A percentile compares a stretch with the other conserved stretches of the same genome.
phyloP scores from a whole-genome alignment of 2,329 filamentous ascomycete genomes.

The Trichoderma oligosporum region DNA sequence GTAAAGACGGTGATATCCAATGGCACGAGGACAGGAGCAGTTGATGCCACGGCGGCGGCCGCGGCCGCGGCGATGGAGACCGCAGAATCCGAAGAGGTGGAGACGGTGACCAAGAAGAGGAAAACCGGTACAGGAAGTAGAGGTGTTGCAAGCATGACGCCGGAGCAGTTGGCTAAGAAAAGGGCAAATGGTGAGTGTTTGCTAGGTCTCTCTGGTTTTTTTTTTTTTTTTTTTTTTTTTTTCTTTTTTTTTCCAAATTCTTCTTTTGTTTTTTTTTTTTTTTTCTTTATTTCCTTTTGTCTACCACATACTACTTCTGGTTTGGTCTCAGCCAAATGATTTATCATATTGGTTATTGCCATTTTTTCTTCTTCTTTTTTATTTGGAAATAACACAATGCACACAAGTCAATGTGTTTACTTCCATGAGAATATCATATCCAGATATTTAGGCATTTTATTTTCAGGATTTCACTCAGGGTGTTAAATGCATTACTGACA shows the following conservation, averaged over 20 bases:
- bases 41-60: background rate
- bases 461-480: no score
- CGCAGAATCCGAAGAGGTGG: conserved; percentile 6
- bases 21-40: background rate
- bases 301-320: no score
- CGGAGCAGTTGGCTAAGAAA: conserved; percentile 70
- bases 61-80: conserved; percentile 10
- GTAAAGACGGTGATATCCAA: background rate
- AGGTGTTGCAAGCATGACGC: conserved; percentile 61
- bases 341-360: no score
- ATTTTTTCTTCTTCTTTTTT: no score
- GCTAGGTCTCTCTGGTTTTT: background rate
- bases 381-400: no score
- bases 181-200: conserved; percentile 51
- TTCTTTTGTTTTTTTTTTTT: background rate
- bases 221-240: background rate
- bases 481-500: conserved; percentile 1
- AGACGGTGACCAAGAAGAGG: conserved; percentile 37
- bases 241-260: background rate
- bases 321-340: no score
- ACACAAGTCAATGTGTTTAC: no score
- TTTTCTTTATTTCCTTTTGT: no score
- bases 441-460: no score
- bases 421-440: no score
- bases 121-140: conserved; percentile 44